Evolutionary conservation across 1,139 yeast species (phyloP).

Genomic region (Sugiyamaella neomexicana): DNA sequence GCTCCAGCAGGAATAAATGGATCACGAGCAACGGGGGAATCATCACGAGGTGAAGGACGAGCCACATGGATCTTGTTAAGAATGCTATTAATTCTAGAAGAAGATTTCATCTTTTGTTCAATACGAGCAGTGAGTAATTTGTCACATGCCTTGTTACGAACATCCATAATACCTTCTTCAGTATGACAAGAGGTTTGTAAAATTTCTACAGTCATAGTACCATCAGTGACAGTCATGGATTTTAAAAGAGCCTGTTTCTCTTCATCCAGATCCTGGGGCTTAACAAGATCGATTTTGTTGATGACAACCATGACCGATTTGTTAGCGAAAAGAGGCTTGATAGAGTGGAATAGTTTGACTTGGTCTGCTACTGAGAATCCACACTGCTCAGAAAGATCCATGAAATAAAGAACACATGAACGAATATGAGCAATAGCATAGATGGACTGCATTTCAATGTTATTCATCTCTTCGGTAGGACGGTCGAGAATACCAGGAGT

Average conservation of each 20-base stretch:
- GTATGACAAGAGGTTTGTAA: conserved; percentile 92
- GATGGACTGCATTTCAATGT: conserved; percentile 98
- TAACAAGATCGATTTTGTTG: conserved; percentile 90
- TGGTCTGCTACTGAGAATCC: conserved; percentile 97
- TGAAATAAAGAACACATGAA: conserved; percentile 92
- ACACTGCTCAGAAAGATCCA: conserved; percentile 99
- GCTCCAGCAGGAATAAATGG: conserved; percentile 81
- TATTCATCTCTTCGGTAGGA: conserved; percentile 99
- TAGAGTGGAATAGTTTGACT: conserved; percentile 93
- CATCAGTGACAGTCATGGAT: conserved; percentile 44
- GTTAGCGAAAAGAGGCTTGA: conserved; percentile 95
- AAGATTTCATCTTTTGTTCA: conserved; percentile 93
- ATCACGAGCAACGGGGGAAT: conserved; percentile 58
- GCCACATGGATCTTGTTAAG: conserved; percentile 96
- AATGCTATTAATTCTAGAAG: conserved; percentile 84
- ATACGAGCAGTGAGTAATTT: conserved; percentile 92
- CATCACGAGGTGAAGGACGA: conserved; percentile 85
- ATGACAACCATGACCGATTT: conserved; percentile 93
- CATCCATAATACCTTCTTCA: conserved; percentile 94
- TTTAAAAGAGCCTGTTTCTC: conserved; percentile 73
- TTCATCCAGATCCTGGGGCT: conserved; percentile 75
- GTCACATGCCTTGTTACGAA: conserved; percentile 96
- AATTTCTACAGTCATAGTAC: conserved; percentile 59
- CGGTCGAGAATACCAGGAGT: conserved; percentile 99
- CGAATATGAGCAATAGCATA: conserved; percentile 98